Base-by-base conservation (phyloP, 116 monocot species). In the Papilionanthe hybrid region DNA sequence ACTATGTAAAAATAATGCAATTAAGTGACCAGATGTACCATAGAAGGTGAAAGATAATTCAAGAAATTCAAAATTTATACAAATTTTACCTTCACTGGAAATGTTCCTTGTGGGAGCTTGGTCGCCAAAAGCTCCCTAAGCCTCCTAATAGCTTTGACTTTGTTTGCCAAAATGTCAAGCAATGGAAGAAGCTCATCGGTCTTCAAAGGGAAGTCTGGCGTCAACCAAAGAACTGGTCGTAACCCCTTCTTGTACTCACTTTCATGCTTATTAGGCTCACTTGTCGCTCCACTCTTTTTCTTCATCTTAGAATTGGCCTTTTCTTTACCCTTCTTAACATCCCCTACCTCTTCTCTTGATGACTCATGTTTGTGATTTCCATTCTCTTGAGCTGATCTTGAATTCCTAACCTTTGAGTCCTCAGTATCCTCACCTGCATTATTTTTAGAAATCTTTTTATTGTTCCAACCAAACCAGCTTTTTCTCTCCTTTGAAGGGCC, bases 61-160 rank as follows among this genome's bases (percentile, higher is more conserved):
- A 58, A 11, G 32, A 27, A 1, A 48, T 75, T 49, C 9, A 47
- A 27, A 49, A 45, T 50, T 48, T 17, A 49, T 12, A 20, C 28
- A 5, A 75, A 49, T 42, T 47, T 86, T 88, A 99, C 99, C 99
- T 99, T 99, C 25, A 95, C 99, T 29, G 99, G 99, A 82, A 99
- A 99, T 78, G 95, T 95, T 72, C 99, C 99, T 23, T 84, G 88
- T 75, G 99, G 99, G n/a, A 99, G 72, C 79, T 92, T 99, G 47
- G 95, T 99, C 55, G 99, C 93, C 76, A 99, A 84, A 66, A 99
- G 89, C 78, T 99, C 99, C 83, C 99, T 91, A 17, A 99, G 90
- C 84, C 99, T 91, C 86, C 95, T 91, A 53, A 99, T 86, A 72
- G 99, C 99, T 87, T 99, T 99, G 48, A 99, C 99, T 84, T 99